Evolutionary conservation across 1,139 yeast genomes (phyloP).

Genomic region (Taphrina betulina): DNA sequence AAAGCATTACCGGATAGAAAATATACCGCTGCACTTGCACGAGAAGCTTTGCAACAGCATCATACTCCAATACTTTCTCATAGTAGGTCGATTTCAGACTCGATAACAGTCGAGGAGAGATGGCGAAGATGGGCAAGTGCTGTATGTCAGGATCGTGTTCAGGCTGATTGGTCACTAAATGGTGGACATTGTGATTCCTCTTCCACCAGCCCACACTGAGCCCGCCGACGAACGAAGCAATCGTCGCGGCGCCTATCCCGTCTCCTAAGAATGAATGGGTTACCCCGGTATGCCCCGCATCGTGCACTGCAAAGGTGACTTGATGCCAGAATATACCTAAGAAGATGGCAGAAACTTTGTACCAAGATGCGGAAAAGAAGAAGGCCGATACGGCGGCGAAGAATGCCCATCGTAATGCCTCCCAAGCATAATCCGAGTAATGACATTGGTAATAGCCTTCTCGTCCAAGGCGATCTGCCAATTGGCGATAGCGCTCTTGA

Average conservation of each 20-base stretch:
- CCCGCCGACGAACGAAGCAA: constrained; percentile 85
- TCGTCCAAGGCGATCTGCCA: constrained; percentile 58
- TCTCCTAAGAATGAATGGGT: constrained; percentile 80
- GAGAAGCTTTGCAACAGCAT: constrained; percentile 58
- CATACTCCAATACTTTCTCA: constrained; percentile 65
- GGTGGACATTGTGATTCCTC: constrained; percentile 87
- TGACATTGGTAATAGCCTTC: constrained; percentile 69
- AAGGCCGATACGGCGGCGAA: constrained; percentile 51
- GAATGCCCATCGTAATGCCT: constrained; percentile 58
- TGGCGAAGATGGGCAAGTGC: constrained; percentile 87
- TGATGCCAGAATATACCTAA: constrained; percentile 89
- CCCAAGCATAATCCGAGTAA: constrained; percentile 69
- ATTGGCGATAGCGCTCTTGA: constrained; percentile 57
- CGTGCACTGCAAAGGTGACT: constrained; percentile 81
- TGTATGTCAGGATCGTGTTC: constrained; percentile 93
- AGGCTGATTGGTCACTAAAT: constrained; percentile 82
- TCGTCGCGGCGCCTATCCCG: constrained; percentile 65
- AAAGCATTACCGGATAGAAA: constrained; percentile 74
- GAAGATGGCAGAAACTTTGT: constrained; percentile 59
- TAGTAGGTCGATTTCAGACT: constrained; percentile 77
- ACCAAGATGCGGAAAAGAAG: constrained; percentile 53
- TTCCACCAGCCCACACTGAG: constrained; percentile 94
- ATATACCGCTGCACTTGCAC: constrained; percentile 66
- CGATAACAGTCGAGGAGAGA: constrained; percentile 66
- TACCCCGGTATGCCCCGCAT: constrained; percentile 81